phyloP scores from a whole-genome alignment of 2,329 filamentous ascomycete species.

The Microdochium nivale region DNA sequence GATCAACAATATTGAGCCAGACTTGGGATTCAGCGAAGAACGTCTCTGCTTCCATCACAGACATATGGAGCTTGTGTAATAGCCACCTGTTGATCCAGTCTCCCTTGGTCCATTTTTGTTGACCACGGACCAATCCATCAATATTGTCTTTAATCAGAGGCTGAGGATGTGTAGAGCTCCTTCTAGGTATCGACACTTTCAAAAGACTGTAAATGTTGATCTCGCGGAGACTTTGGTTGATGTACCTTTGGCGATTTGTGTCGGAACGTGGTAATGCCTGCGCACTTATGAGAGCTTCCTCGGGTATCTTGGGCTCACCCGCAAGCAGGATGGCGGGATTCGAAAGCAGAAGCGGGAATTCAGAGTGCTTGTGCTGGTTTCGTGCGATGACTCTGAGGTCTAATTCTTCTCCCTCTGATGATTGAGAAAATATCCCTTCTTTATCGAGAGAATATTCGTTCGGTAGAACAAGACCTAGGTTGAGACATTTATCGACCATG shows the following conservation, averaged over 20 bases:
- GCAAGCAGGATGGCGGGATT: slow-evolving; percentile 21
- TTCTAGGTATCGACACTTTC: slow-evolving; percentile 29
- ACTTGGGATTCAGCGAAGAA: slow-evolving; percentile 28
- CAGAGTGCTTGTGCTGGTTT: slow-evolving; percentile 25
- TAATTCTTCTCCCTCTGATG: background rate
- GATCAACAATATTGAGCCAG: slow-evolving; percentile 21
- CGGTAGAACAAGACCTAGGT: background rate
- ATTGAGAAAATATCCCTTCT: background rate
- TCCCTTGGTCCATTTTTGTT: slow-evolving; percentile 33
- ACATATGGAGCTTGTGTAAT: slow-evolving; percentile 38
- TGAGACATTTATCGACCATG: background rate
- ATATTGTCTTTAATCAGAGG: slow-evolving; percentile 29
- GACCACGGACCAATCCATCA: slow-evolving; percentile 23
- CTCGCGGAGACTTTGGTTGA: background rate
- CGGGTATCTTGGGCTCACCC: background rate
- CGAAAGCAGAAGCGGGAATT: slow-evolving; percentile 37
- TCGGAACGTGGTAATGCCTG: slow-evolving; percentile 40
- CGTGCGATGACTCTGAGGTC: background rate
- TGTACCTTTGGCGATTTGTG: slow-evolving; percentile 20
- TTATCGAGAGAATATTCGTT: background rate
- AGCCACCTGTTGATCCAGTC: slow-evolving; percentile 45
- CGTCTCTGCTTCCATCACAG: slow-evolving; percentile 33
- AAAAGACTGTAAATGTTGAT: background rate
- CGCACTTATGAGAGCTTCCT: background rate
- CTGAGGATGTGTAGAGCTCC: slow-evolving; percentile 30